Evolutionary conservation across 2,329 filamentous ascomycete species (phyloP), one percentile per base, ranked within the genome.

Genomic region (Diatrype stigma): DNA sequence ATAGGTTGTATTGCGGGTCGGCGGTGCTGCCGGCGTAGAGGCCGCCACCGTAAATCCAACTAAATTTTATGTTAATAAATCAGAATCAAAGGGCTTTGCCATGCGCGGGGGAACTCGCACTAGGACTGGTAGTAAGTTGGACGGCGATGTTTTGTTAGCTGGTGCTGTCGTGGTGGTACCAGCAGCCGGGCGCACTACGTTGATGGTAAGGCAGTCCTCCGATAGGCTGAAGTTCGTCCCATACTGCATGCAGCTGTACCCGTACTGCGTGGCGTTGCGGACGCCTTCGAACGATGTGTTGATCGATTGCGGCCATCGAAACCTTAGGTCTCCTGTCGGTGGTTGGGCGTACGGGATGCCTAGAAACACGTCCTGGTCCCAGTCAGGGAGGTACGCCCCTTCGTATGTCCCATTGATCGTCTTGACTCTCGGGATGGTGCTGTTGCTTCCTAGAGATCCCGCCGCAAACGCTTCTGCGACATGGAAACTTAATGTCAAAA

Each of bases 1-100:
- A 82, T 34, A 86, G 72, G 59, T 87, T 87, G 63, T 87, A 87
- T 49, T 82, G 76, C 5, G 76, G 70, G 53, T 84, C 80, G 54
- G 68, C 58, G 56, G 73, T 62, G 62, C 74, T 70, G 1, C 82
- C 82, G 30, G 72, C 67, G 47, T 70, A 74, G 5, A 81, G 72
- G 2, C 78, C 79, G 30, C 80, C 81, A 12, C 79, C 73, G 56
- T 84, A 80, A 23, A 87, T 80, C 82, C 83, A 87, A 1, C n/a
- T n/a, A n/a, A n/a, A n/a, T n/a, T n/a, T n/a, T n/a, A n/a, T n/a
- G n/a, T n/a, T n/a, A n/a, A n/a, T n/a, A n/a, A n/a, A n/a, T n/a
- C n/a, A n/a, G n/a, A n/a, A n/a, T n/a, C n/a, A n/a, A n/a, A n/a
- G n/a, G n/a, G n/a, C n/a, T n/a, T n/a, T n/a, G n/a, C n/a, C n/a